Evolutionary conservation across 306 rosid genomes (phyloP), one percentile per base, ranked within the genome.

Genomic region (Prinsepia uniflora): DNA sequence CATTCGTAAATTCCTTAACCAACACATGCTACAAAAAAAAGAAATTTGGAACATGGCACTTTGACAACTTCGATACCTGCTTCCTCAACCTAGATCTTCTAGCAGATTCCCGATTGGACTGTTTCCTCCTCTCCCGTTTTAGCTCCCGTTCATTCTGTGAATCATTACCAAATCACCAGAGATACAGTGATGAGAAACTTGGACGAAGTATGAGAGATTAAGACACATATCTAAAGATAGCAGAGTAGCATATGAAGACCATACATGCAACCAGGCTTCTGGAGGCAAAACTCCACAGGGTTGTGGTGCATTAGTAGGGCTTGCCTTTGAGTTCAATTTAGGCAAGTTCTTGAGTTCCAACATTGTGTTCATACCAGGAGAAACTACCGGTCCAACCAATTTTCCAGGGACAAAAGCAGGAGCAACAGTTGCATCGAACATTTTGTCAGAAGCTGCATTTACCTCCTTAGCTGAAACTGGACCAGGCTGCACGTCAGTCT

Each of bases 21-120:
- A 67, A 22, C 55, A 52, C n/a, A 6, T 22, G 2, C 36, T 59
- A 58, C 24, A 30, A 19, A 20, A 8, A 22, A 24, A 24, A n/a
- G 20, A 65, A 47, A 10, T 34, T 18, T 19, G 4, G 11, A 59
- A 45, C 75, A 55, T 42, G 44, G 40, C 43, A 55, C 18, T 13
- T n/a, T 2, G 14, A 18, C 55, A 45, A 39, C 17, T 48, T 13
- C 3, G 47, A 2, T 82, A 94, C 99, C 99, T 94, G 99, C 85
- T 91, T 94, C 87, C 99, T 89, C 79, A 94, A 77, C 82, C 99
- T 91, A 30, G 99, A 94, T 75, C 99, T 84, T 85, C 99, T 86
- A 71, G 99, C 99, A 61, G 99, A 94, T 81, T 94, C 99, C 48
- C 99, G 87, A 73, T 94, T 94, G 2, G 99, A 94, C 79, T 94